Evolutionary conservation across 2,329 filamentous ascomycete species (phyloP).

Genomic region (Fusarium sp.): DNA sequence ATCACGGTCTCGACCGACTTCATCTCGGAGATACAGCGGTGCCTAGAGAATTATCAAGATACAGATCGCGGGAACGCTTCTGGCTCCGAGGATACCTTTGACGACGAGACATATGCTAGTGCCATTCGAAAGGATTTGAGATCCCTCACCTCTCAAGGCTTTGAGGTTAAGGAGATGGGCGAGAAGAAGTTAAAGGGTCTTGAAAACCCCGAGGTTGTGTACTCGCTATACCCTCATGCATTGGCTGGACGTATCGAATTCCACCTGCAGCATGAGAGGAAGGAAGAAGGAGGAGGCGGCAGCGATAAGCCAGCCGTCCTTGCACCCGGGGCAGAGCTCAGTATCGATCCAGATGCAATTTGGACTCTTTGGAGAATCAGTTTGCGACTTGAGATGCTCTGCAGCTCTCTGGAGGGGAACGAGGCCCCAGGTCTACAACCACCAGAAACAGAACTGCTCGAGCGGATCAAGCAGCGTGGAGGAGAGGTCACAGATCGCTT

Average conservation of each 20-base stretch:
- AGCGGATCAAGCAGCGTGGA: constrained; percentile 70
- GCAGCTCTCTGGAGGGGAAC: constrained; percentile 81
- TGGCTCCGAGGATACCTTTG: constrained; percentile 72
- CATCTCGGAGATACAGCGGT: constrained; percentile 92
- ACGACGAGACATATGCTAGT: constrained; percentile 76
- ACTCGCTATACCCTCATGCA: constrained; percentile 91
- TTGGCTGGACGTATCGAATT: constrained; percentile 81
- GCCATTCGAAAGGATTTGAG: constrained; percentile 88
- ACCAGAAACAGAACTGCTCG: constrained; percentile 84
- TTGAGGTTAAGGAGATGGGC: constrained; percentile 95
- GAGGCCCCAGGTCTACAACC: constrained; percentile 71
- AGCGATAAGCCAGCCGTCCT: constrained; percentile 68
- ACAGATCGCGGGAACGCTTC: constrained; percentile 74
- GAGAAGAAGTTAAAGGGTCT: constrained; percentile 95
- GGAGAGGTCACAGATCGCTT: constrained; percentile 90
- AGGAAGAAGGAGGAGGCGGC: constrained; percentile 52
- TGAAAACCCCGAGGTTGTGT: constrained; percentile 95
- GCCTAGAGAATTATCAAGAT: constrained; percentile 88
- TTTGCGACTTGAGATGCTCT: constrained; percentile 90
- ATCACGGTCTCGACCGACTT: constrained; percentile 98
- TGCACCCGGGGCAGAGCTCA: constrained; percentile 70
- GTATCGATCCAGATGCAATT: constrained; percentile 82
- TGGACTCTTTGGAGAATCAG: constrained; percentile 92
- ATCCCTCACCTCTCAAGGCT: constrained; percentile 87
- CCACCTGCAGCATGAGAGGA: constrained; percentile 62